Evolutionary conservation across 2,329 filamentous ascomycete genomes (phyloP).

Genomic region (Xylariaceae sp.): DNA sequence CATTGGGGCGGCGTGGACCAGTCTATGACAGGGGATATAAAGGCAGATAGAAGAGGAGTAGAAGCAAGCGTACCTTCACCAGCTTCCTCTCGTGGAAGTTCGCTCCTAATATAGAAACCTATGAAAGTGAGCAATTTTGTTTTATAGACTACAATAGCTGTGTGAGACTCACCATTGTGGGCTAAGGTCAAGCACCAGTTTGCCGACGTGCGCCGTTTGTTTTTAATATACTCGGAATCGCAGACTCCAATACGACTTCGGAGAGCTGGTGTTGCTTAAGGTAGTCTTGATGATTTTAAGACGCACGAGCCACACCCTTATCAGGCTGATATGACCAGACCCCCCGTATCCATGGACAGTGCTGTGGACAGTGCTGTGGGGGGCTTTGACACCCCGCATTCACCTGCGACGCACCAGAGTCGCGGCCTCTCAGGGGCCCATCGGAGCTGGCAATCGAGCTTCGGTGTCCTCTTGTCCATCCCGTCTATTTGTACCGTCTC

Average conservation of each 20-base stretch:
- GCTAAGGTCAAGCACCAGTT: constrained; percentile 10
- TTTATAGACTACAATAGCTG: not conserved
- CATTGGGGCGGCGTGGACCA: not conserved
- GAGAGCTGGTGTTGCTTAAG: constrained; percentile 13
- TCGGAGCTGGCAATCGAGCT: constrained; percentile 26
- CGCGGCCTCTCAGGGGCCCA: constrained; percentile 27
- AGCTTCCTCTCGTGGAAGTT: constrained; percentile 85
- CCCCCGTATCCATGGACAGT: not conserved
- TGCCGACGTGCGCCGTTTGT: constrained; percentile 11
- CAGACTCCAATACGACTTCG: constrained; percentile 12
- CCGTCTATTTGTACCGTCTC: constrained; percentile 4
- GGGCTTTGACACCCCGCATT: constrained; percentile 32
- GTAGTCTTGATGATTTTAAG: not conserved
- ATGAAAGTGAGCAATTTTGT: constrained; percentile 1
- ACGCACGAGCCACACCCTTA: constrained; percentile 23
- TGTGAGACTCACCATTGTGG: constrained; percentile 25
- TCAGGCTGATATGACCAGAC: constrained; percentile 20
- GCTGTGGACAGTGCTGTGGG: not conserved
- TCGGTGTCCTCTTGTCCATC: constrained; percentile 36
- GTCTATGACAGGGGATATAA: too few relatives aligned
- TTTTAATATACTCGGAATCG: constrained; percentile 5
- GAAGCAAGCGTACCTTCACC: constrained; percentile 69
- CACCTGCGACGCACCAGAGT: constrained; percentile 12
- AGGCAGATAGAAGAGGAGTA: constrained; percentile 14
- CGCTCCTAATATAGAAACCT: constrained; percentile 86